phyloP scores from a whole-genome alignment of 495 filamentous ascomycete species.

The Elaphomyces granulatus region DNA sequence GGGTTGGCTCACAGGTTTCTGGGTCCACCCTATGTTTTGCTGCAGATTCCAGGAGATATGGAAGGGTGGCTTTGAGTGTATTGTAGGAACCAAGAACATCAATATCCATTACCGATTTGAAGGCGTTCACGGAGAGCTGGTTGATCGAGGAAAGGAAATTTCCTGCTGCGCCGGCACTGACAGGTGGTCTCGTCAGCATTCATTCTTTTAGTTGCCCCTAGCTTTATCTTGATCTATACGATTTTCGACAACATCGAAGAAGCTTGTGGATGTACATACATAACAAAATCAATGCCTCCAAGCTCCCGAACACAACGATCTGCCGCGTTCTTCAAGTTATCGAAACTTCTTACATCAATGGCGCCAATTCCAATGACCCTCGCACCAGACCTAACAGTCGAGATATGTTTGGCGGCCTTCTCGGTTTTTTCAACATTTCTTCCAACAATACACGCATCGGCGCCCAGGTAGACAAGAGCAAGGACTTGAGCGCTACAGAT shows the following conservation, averaged over 20 bases:
- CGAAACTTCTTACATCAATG: conserved; percentile 67
- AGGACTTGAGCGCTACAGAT: conserved; percentile 91
- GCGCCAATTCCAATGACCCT: conserved; percentile 75
- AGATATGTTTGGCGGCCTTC: conserved; percentile 61
- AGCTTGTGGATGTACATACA: conserved; percentile 57
- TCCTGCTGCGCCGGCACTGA: conserved; percentile 81
- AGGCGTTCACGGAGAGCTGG: conserved; percentile 70
- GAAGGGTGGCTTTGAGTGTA: conserved; percentile 80
- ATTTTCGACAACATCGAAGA: background rate
- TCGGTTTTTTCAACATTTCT: conserved; percentile 86
- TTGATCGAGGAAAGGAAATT: conserved; percentile 89
- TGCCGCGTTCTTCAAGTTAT: conserved; percentile 55
- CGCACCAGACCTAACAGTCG: conserved; percentile 56
- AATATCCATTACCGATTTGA: conserved; percentile 93
- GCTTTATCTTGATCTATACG: too few relatives aligned
- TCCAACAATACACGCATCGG: conserved; percentile 85
- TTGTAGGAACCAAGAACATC: conserved; percentile 90
- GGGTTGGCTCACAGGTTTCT: conserved; percentile 23
- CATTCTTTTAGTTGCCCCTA: too few relatives aligned
- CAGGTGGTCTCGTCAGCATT: too few relatives aligned
- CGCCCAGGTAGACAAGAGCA: conserved; percentile 79
- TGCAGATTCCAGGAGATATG: conserved; percentile 62
- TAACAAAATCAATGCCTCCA: conserved; percentile 82
- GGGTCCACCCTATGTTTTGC: conserved; percentile 40
- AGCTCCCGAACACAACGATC: conserved; percentile 67